These are phyloP conservation scores for Aquilaria agallochum DNA, from an alignment of 441 rosid genomes.

Conservation along the genomic window DNA sequence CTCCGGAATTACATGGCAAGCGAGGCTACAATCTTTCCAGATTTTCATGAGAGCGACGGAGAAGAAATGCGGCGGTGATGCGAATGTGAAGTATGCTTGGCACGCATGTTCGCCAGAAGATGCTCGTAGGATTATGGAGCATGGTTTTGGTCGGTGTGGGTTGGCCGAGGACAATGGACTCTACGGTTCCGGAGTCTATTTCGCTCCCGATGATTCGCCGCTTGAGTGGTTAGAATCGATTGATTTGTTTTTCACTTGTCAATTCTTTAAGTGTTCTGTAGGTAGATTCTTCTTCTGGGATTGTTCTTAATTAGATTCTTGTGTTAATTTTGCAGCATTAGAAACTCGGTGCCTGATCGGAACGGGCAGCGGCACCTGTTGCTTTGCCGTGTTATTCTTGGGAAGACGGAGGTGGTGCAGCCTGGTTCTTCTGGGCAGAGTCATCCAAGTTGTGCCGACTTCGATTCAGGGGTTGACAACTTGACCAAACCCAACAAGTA, in stretches of 20 bases:
- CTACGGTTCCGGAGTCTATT: slow-evolving; percentile 60
- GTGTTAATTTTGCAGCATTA: slow-evolving; percentile 31
- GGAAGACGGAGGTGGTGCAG: slow-evolving; percentile 60
- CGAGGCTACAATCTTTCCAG: slow-evolving; percentile 50
- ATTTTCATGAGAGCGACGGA: slow-evolving; percentile 45
- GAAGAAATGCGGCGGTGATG: slow-evolving; percentile 38
- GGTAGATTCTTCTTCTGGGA: background rate
- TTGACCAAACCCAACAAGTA: slow-evolving; percentile 49
- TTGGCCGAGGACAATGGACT: slow-evolving; percentile 33
- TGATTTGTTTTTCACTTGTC: background rate
- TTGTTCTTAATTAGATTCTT: background rate
- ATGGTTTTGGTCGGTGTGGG: slow-evolving; percentile 46
- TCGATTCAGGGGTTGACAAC: slow-evolving; percentile 65
- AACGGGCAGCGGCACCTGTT: slow-evolving; percentile 62
- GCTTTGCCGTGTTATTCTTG: slow-evolving; percentile 63
- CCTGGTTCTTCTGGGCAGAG: slow-evolving; percentile 47
- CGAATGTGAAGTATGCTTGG: slow-evolving; percentile 68
- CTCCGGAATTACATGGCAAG: slow-evolving; percentile 29
- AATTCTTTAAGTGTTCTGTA: background rate
- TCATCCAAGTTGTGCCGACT: slow-evolving; percentile 56
- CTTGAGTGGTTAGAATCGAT: slow-evolving; percentile 42
- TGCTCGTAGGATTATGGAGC: slow-evolving; percentile 34
- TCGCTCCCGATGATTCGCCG: slow-evolving; percentile 58
- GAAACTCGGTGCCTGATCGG: slow-evolving; percentile 30
- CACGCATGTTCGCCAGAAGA: slow-evolving; percentile 40